phyloP scores from a whole-genome alignment of 2,329 filamentous ascomycete genomes.

The Dactylellina sp. region DNA sequence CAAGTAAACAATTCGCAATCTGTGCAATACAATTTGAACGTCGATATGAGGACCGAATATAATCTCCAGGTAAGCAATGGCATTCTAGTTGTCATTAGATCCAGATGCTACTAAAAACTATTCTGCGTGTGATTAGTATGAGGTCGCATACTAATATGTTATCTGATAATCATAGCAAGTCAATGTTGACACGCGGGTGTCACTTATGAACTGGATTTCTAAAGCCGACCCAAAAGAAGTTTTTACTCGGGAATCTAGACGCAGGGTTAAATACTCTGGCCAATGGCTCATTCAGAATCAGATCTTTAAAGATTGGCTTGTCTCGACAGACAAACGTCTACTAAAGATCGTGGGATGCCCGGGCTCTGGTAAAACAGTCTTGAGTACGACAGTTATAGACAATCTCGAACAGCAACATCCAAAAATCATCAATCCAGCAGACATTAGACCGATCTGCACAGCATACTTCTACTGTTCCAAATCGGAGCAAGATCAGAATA shows the following conservation, averaged over 20 bases:
- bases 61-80: no score
- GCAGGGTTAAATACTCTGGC: conserved; percentile 14
- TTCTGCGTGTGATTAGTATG: no score
- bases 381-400: conserved; percentile 37
- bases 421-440: neutral
- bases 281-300: neutral
- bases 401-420: conserved; percentile 14
- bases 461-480: conserved; percentile 43
- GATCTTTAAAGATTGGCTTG: conserved; percentile 13
- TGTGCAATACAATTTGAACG: no score
- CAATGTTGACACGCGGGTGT: neutral
- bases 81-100: no score
- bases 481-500: conserved; percentile 19
- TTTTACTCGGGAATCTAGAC: conserved; percentile 17
- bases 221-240: conserved; percentile 12
- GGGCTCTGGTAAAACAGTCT: conserved; percentile 38
- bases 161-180: neutral
- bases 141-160: no score
- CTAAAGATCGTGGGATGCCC: conserved; percentile 33
- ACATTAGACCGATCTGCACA: neutral
- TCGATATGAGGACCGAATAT: no score
- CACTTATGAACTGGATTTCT: conserved; percentile 35
- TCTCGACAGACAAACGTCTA: conserved; percentile 12
- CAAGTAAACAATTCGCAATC: neutral
- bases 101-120: no score